Evolutionary conservation across 1,284 basidiomycete species (phyloP), one percentile per base, ranked within the genome.

Genomic region (Trichosporon coremiiforme): DNA sequence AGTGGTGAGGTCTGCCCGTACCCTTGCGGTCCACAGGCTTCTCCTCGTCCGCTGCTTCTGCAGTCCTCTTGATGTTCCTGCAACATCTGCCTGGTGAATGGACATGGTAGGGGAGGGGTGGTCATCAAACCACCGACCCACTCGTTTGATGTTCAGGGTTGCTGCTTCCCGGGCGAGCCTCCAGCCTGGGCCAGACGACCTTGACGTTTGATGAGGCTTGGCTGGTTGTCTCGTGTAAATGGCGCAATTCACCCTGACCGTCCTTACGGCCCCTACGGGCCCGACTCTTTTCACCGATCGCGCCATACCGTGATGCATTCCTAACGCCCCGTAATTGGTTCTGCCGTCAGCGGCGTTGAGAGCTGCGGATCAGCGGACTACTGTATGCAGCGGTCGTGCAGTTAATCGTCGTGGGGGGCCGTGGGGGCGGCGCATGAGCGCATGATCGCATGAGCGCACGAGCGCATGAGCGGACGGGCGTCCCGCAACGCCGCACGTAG

Each of bases 111-210:
- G 41, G 17, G 25, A 25, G 25, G 25, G 17, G 41, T 3, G 50
- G 50, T 53, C 50, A 22, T 53, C 50, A 53, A 53, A 25, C 50
- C 50, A 53, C 50, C 50, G 50, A 53, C 50, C 50, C 50, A 53
- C 50, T 25, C 50, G 50, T 53, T 25, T 53, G 50, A 53, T 53
- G 50, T 53, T 53, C 50, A 53, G 50, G 50, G 50, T 25, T 47
- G 9, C 7, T 6, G 6, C 20, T 53, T 9, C 20, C 22, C 50
- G 2, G 5, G 33, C 9, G 6, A 10, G 33, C 33, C 50, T 9
- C 45, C 45, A 53, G 20, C 22, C 20, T 25, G 22, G 50, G 20
- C 22, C 50, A 22, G 17, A 8, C 6, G 41, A 45, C 41, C 15
- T 45, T n/a, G 36, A 38, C 41, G 41, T 45, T 45, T 45, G 41